Evolutionary conservation across 768 basidiomycete genomes (phyloP), one percentile per base, ranked within the genome.

Genomic region (Tulasnella sp.): DNA sequence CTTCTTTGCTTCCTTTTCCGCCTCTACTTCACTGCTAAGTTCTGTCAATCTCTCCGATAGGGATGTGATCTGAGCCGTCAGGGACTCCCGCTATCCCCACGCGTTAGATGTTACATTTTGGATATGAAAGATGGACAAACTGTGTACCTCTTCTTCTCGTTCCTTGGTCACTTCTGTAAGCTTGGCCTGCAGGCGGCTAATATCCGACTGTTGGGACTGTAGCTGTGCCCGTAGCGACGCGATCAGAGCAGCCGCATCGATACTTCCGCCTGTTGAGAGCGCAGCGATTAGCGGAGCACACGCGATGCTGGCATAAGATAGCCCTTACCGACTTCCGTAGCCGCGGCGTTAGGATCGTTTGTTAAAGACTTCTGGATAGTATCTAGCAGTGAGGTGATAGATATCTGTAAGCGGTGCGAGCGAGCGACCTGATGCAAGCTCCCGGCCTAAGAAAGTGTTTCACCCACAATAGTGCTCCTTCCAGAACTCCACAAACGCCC

Each of bases 401-500:
- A 30, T 53, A 30, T 15, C 22, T 49, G 17, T 22, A 27, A 29
- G 49, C 9, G 42, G 8, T 30, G 19, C 21, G 27, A 59, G 34
- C 34, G 7, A 38, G 15, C n/a, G n/a, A 21, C 68, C 63, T 59
- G 69, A 66, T 60, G 22, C 63, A 60, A 21, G 68, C 62, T 22
- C 68, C 19, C 51, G 22, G 22, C 53, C 22, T 12, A 15, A 60
- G 0, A 29, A 25, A 1, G 46, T 46, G 41, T 4, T 2, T 17
- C 24, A 70, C 87, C 68, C 65, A 94, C 94, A 90, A 67, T 92
- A 96, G 67, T 94, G 93, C 48, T 90, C 92, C 73, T 98, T 98
- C 87, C 91, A 93, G 70, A 97, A 99, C 70, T 99, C 96, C 4
- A 96, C 82, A 71, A 98, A 98, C 0, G 85, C 80, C 91, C 93